Percentiles rank a stretch among this genome's conserved stretches.
Conservation (phyloP, 2,329 filamentous ascomycete genomes). For the Neoscytalidium dimidiatum region DNA sequence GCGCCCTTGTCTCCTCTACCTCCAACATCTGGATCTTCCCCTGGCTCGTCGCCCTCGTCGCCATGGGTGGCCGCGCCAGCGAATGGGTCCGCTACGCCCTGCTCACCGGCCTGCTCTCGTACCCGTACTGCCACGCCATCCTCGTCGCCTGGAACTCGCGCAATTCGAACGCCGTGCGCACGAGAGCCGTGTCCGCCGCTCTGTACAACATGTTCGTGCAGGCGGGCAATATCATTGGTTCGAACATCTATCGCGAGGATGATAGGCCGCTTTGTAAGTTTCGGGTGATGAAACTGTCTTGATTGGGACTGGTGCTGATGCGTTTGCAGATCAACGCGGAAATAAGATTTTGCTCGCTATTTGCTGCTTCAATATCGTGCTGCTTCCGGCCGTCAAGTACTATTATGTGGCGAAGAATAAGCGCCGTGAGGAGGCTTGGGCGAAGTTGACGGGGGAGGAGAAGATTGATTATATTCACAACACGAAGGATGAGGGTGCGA, state of each 20-base stretch:
- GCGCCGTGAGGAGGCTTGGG: constrained; percentile 6
- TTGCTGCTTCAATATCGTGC: constrained; percentile 32
- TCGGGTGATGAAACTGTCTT: neutral
- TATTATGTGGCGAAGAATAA: constrained; percentile 47
- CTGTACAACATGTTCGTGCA: constrained; percentile 55
- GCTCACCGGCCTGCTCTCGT: constrained; percentile 46
- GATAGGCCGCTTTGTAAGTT: constrained; percentile 51
- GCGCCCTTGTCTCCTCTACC: constrained; percentile 48
- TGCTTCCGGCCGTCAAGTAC: constrained; percentile 39
- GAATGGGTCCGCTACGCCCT: constrained; percentile 48
- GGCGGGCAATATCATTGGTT: constrained; percentile 45
- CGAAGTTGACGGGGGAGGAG: constrained; percentile 26
- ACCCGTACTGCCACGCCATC: constrained; percentile 54
- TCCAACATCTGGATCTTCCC: constrained; percentile 56
- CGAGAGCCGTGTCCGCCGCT: constrained; percentile 50
- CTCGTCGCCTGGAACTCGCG: constrained; percentile 51
- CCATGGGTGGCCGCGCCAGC: constrained; percentile 38
- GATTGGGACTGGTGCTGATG: neutral
- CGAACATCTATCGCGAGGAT: constrained; percentile 58
- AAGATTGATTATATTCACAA: constrained; percentile 31
- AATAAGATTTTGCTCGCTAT: constrained; percentile 41
- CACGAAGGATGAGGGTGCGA: constrained; percentile 33
- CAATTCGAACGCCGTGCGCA: constrained; percentile 53
- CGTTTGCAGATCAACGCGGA: constrained; percentile 26
- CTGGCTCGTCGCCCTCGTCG: constrained; percentile 48